Percentiles rank a stretch among this genome's conserved stretches.
phyloP scores from a whole-genome alignment of 1,284 basidiomycete species.

The Ceratobasidium sp. region DNA sequence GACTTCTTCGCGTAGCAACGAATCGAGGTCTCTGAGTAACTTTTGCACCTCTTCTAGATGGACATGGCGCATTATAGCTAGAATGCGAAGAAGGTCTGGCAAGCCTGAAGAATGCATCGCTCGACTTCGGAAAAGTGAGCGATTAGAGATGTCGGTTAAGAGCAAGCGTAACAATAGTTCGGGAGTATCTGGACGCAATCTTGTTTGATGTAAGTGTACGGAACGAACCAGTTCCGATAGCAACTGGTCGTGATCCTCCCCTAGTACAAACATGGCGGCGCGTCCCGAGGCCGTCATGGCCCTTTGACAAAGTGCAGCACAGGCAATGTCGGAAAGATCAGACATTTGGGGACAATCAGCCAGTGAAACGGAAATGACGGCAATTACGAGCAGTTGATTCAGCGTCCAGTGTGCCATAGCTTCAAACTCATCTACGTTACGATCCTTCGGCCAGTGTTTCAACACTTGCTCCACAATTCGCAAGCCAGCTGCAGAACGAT shows the following conservation, averaged over 20 bases:
- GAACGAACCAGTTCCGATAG: neutral
- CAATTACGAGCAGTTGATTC: slow-evolving; percentile 1
- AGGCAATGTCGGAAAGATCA: neutral
- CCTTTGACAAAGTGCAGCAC: neutral
- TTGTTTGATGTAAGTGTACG: neutral
- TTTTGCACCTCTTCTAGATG: neutral
- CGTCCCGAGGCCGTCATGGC: neutral
- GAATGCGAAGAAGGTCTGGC: neutral
- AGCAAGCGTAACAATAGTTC: neutral
- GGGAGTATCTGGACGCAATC: neutral
- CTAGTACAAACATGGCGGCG: neutral
- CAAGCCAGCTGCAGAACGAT: neutral
- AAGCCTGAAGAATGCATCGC: neutral
- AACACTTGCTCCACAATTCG: too few relatives aligned
- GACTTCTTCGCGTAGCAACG: neutral
- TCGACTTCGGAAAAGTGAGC: neutral
- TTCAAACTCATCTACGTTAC: neutral
- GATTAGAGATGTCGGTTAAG: neutral
- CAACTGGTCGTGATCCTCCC: neutral
- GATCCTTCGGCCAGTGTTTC: neutral
- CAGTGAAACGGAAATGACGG: neutral
- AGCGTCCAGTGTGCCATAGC: neutral
- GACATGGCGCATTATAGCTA: neutral
- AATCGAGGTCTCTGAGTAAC: neutral
- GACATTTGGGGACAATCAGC: neutral